Evolutionary conservation across 148 eudicot species (phyloP).

Genomic region (Heliosperma pusillum): DNA sequence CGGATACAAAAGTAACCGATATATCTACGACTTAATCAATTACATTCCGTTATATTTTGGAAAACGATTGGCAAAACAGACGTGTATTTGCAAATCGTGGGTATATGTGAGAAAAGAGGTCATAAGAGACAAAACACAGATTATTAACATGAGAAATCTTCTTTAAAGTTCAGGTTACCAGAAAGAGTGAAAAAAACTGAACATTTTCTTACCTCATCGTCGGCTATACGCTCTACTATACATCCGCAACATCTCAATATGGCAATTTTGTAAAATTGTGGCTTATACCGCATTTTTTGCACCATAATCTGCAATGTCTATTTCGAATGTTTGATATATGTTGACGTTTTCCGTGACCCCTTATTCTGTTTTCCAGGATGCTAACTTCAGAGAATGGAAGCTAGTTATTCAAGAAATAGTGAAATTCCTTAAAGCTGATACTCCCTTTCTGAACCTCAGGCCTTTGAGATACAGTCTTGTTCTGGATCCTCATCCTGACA

Average conservation of each 20-base stretch:
- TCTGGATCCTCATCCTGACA: slow-evolving; percentile 80
- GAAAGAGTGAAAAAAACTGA: too few species aligned
- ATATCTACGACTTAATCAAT: neutral
- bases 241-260: neutral
- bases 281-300: too few species aligned
- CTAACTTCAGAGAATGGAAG: slow-evolving; percentile 93
- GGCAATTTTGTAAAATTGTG: neutral
- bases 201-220: too few species aligned
- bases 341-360: slow-evolving; percentile 27
- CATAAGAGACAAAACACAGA: neutral
- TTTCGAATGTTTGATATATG: neutral
- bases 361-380: slow-evolving; percentile 53
- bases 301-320: too few species aligned
- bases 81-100: neutral
- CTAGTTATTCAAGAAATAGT: slow-evolving; percentile 82
- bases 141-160: neutral
- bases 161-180: neutral
- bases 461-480: slow-evolving; percentile 88
- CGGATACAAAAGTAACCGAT: neutral
- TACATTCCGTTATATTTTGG: too few species aligned
- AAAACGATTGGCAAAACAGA: neutral
- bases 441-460: slow-evolving; percentile 80
- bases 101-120: neutral
- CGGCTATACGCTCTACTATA: neutral
- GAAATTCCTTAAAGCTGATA: slow-evolving; percentile 86